Evolutionary conservation across 2,329 filamentous ascomycete genomes (phyloP).

Genomic region (Curvularia eragrostidis): DNA sequence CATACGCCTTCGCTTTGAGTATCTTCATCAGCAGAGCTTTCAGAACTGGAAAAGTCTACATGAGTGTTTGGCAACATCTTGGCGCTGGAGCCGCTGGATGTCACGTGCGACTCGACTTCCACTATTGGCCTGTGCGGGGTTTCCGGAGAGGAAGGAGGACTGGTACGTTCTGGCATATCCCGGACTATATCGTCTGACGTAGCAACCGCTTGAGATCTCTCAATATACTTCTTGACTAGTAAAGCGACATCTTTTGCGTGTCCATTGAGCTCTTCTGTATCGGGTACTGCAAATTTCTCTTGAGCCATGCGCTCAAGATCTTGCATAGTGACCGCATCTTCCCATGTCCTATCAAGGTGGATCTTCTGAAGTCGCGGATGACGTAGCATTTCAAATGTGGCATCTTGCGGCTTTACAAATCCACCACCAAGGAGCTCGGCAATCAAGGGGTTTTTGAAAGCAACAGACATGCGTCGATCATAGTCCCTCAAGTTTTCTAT

Average conservation of each 20-base stretch:
- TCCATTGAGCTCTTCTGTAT: slow-evolving; percentile 34
- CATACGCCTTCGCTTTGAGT: slow-evolving; percentile 31
- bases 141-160: slow-evolving; percentile 21
- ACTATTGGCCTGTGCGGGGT: slow-evolving; percentile 8
- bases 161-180: slow-evolving; percentile 26
- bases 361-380: slow-evolving; percentile 80
- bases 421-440: slow-evolving; percentile 82
- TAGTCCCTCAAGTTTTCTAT: slow-evolving; percentile 28
- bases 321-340: slow-evolving; percentile 71
- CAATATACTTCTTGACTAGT: slow-evolving; percentile 30
- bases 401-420: slow-evolving; percentile 75
- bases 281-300: slow-evolving; percentile 53
- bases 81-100: neutral
- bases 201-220: slow-evolving; percentile 21
- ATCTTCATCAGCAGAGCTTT: slow-evolving; percentile 24
- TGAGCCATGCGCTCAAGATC: slow-evolving; percentile 73
- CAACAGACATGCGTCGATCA: slow-evolving; percentile 50
- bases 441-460: slow-evolving; percentile 75
- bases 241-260: slow-evolving; percentile 43
- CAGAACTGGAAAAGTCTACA: slow-evolving; percentile 18
- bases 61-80: slow-evolving; percentile 3
- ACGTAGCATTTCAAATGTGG: slow-evolving; percentile 74
- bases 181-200: slow-evolving; percentile 35
- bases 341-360: slow-evolving; percentile 74
- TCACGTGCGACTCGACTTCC: neutral